These are phyloP conservation scores for Nicotiana attenuata DNA, from an alignment of 257 asterid species.

Conservation along the genomic window DNA sequence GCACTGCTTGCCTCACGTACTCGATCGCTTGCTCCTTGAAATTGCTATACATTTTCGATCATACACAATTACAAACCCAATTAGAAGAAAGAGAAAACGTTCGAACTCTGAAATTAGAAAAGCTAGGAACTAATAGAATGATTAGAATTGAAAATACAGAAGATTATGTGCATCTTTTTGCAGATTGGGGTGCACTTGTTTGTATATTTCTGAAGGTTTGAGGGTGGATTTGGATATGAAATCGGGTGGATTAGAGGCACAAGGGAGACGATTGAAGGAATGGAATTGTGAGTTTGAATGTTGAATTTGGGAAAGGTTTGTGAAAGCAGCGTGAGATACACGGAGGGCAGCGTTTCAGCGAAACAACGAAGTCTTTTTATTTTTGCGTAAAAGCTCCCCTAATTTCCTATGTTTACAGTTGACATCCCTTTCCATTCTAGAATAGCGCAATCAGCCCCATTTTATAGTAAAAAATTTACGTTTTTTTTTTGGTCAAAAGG, in stretches of 20 bases:
- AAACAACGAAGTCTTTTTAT: background rate
- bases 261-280: background rate
- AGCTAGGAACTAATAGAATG: background rate
- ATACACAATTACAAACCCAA: background rate
- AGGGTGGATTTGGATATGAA: background rate
- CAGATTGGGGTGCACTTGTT: background rate
- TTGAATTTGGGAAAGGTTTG: background rate
- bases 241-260: background rate
- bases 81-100: background rate
- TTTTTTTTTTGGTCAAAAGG: too few species aligned
- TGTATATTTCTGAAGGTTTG: background rate
- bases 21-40: slow-evolving; percentile 98
- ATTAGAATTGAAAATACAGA: background rate
- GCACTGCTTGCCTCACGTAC: slow-evolving; percentile 82
- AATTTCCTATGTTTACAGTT: background rate
- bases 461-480: background rate
- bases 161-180: background rate
- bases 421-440: background rate
- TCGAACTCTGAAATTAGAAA: background rate
- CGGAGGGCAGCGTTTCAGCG: background rate
- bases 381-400: background rate
- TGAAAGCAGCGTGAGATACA: background rate
- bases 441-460: background rate
- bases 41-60: slow-evolving; percentile 70
- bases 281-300: background rate